Conservation (phyloP, 1,139 yeast genomes). For the Kodamaea derodonti region DNA sequence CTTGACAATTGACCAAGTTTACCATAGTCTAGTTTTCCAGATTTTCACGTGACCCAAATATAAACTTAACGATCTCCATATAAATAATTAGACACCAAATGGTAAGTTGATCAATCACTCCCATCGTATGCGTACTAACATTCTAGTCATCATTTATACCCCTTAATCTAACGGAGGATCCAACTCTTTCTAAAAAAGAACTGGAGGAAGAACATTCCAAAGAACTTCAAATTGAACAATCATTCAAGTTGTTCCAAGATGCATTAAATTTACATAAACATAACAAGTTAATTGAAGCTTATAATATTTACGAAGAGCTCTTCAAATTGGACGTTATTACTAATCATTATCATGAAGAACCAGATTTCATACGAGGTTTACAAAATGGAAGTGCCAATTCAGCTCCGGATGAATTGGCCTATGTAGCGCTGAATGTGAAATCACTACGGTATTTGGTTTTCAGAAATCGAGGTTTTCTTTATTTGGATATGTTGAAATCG, state of each 20-base stretch:
- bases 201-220: constrained; percentile 85
- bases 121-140: constrained; percentile 3
- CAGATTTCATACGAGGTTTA: constrained; percentile 34
- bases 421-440: constrained; percentile 66
- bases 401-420: constrained; percentile 39
- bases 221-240: constrained; percentile 85
- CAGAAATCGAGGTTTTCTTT: constrained; percentile 76
- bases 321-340: constrained; percentile 67
- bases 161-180: constrained; percentile 72
- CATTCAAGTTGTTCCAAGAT: constrained; percentile 67
- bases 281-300: constrained; percentile 47
- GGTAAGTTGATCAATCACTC: too few relatives aligned
- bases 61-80: too few relatives aligned
- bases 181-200: constrained; percentile 42
- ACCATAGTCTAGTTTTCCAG: too few relatives aligned
- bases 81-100: too few relatives aligned
- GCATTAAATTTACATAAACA: constrained; percentile 64
- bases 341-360: constrained; percentile 45
- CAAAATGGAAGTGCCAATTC: constrained; percentile 36
- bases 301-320: constrained; percentile 53
- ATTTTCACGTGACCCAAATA: too few relatives aligned
- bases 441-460: constrained; percentile 72
- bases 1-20: too few relatives aligned
- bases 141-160: constrained; percentile 72
- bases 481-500: constrained; percentile 44